Evolutionary conservation across 345 rosid genomes (phyloP).

Genomic region (Gossypium stocksii): DNA sequence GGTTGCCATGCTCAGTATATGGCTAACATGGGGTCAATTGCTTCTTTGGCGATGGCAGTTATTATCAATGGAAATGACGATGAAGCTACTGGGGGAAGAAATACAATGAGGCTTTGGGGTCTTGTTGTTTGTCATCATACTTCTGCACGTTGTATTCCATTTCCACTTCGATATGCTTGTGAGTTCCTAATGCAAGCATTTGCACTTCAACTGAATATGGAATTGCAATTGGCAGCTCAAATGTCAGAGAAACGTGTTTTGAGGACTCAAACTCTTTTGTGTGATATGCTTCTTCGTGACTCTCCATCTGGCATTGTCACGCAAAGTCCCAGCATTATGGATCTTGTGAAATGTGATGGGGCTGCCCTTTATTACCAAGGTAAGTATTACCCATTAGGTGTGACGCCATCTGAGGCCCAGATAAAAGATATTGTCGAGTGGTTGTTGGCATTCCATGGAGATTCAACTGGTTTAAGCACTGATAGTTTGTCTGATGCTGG

Average conservation of each 20-base stretch:
- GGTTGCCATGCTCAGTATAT: slow-evolving; percentile 96
- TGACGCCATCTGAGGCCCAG: slow-evolving; percentile 82
- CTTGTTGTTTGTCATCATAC: slow-evolving; percentile 98
- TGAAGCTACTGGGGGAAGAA: slow-evolving; percentile 67
- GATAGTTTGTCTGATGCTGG: slow-evolving; percentile 95
- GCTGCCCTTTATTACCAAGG: slow-evolving; percentile 89
- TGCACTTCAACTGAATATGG: slow-evolving; percentile 96
- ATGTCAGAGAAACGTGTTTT: slow-evolving; percentile 83
- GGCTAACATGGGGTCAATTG: slow-evolving; percentile 92
- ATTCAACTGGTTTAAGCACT: slow-evolving; percentile 92
- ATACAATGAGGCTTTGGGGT: slow-evolving; percentile 86
- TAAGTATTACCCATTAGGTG: slow-evolving; percentile 64
- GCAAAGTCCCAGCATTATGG: slow-evolving; percentile 95
- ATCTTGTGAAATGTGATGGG: slow-evolving; percentile 93
- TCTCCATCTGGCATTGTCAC: slow-evolving; percentile 91
- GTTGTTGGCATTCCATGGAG: slow-evolving; percentile 79
- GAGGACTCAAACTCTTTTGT: slow-evolving; percentile 85
- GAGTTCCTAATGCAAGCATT: slow-evolving; percentile 99
- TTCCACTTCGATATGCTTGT: slow-evolving; percentile 93
- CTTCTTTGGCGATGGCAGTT: slow-evolving; percentile 89
- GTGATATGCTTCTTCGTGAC: slow-evolving; percentile 98
- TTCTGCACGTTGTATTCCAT: slow-evolving; percentile 78
- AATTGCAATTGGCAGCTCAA: slow-evolving; percentile 85
- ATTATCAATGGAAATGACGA: slow-evolving; percentile 82
- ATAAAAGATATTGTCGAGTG: slow-evolving; percentile 83